Evolutionary conservation across 352 stramenopile species (phyloP).

Genomic region (Globisporangium spinosum): DNA sequence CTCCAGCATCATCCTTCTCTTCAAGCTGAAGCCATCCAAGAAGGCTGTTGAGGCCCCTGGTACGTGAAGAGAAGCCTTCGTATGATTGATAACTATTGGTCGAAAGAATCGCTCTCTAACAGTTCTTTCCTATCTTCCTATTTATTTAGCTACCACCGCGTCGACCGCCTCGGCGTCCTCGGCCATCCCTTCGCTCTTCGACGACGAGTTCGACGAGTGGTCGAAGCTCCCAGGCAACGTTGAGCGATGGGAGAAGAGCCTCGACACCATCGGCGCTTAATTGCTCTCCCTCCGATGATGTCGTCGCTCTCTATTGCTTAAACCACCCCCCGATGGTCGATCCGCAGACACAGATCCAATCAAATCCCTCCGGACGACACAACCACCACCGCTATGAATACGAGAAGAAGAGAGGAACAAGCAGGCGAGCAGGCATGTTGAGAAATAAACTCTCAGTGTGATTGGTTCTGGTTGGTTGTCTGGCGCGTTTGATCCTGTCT

Average conservation of each 20-base stretch:
- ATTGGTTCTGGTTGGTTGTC: neutral
- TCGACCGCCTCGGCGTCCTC: constrained; percentile 40
- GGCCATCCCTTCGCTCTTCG: constrained; percentile 77
- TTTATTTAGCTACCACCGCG: constrained; percentile 26
- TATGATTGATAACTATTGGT: neutral
- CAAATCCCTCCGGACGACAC: neutral
- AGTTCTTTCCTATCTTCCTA: neutral
- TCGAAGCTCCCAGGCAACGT: constrained; percentile 83
- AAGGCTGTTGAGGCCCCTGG: constrained; percentile 59
- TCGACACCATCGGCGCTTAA: constrained; percentile 85
- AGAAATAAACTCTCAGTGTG: neutral
- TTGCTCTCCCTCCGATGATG: neutral
- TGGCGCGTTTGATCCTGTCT: neutral
- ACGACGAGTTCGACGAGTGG: constrained; percentile 86
- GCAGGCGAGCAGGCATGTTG: neutral
- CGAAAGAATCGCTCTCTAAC: neutral
- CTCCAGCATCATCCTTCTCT: constrained; percentile 71
- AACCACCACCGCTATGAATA: neutral
- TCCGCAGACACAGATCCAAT: constrained; percentile 3
- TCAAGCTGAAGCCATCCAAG: constrained; percentile 85
- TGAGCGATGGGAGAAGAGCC: constrained; percentile 85
- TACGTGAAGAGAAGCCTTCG: constrained; percentile 17
- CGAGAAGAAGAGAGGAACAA: neutral
- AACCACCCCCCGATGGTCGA: neutral
- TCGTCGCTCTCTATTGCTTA: constrained; percentile 12